Evolutionary conservation across 495 filamentous ascomycete species (phyloP).

Genomic region (Sphaerosporella brunnea): DNA sequence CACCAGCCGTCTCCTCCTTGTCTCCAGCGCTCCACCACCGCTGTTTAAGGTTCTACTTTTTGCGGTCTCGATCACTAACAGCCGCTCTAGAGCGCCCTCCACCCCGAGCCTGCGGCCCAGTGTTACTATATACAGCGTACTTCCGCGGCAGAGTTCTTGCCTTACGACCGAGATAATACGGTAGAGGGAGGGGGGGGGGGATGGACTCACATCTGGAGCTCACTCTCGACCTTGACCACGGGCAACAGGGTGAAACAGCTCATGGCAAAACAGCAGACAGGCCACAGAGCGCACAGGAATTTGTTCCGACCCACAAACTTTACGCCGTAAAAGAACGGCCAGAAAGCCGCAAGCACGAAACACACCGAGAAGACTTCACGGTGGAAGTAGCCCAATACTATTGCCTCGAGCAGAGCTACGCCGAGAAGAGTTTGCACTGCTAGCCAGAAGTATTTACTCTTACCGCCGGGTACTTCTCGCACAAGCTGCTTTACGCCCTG

Average conservation of each 20-base stretch:
- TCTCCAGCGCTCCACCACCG: too few species aligned
- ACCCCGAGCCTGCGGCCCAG: too few species aligned
- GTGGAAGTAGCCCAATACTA: conserved; percentile 83
- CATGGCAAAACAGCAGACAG: conserved; percentile 59
- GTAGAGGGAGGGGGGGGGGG: neutral
- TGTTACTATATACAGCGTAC: too few species aligned
- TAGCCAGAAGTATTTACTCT: conserved; percentile 35
- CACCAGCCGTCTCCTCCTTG: too few species aligned
- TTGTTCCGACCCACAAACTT: conserved; percentile 50
- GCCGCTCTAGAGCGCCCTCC: too few species aligned
- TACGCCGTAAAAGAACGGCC: conserved; percentile 58
- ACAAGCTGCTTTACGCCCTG: conserved; percentile 54
- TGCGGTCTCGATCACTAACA: conserved; percentile 3
- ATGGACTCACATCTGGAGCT: conserved; percentile 57
- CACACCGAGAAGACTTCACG: conserved; percentile 72
- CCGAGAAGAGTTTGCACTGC: conserved; percentile 46
- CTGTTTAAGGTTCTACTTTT: too few species aligned
- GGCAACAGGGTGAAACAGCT: conserved; percentile 80
- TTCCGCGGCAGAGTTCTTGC: too few species aligned
- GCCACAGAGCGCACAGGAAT: conserved; percentile 53
- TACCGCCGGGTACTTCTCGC: conserved; percentile 42
- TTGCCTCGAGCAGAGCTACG: conserved; percentile 55
- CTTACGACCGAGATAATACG: too few species aligned
- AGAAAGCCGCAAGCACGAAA: conserved; percentile 56
- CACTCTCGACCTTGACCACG: conserved; percentile 64